Evolutionary conservation across 2,329 filamentous ascomycete species (phyloP).

Genomic region (Anisogramma anomala): DNA sequence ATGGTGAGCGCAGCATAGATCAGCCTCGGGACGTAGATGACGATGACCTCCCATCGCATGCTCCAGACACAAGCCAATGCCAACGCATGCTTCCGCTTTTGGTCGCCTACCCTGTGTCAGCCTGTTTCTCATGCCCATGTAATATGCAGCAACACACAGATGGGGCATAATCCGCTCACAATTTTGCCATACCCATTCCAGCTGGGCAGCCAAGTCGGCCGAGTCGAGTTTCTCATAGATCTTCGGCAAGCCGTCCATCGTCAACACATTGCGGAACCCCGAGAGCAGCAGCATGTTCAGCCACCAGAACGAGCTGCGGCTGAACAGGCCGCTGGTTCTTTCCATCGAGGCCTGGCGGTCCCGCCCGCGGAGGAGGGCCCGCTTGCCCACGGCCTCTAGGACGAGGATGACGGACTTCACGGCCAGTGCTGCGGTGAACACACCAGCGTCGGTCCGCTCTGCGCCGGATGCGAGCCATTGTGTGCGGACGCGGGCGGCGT

Average conservation of each 20-base stretch:
- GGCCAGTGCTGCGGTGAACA: slow-evolving; percentile 29
- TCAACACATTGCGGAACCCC: not conserved
- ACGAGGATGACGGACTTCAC: slow-evolving; percentile 32
- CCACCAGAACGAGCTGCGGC: slow-evolving; percentile 39
- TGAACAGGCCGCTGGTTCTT: slow-evolving; percentile 39
- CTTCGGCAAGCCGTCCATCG: slow-evolving; percentile 8
- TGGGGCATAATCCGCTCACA: slow-evolving; percentile 21
- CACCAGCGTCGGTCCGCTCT: slow-evolving; percentile 20
- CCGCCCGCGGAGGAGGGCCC: slow-evolving; percentile 26
- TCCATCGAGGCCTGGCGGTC: slow-evolving; percentile 35
- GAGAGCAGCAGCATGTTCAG: slow-evolving; percentile 35
- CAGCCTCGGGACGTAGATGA: slow-evolving; percentile 2
- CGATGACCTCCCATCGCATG: not conserved
- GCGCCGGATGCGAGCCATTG: slow-evolving; percentile 24
- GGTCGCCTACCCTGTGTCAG: not conserved
- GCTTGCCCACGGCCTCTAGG: slow-evolving; percentile 34
- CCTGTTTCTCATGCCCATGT: too few species aligned
- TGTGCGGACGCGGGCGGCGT: slow-evolving; percentile 33
- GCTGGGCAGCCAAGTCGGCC: slow-evolving; percentile 32
- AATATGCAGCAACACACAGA: too few species aligned
- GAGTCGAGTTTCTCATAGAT: slow-evolving; percentile 12
- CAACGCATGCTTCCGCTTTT: slow-evolving; percentile 1
- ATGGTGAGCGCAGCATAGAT: slow-evolving; percentile 1
- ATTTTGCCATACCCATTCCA: slow-evolving; percentile 9
- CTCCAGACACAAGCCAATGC: slow-evolving; percentile 1